phyloP scores from a whole-genome alignment of 1,284 basidiomycete genomes.

The Malassezia obtusa region DNA sequence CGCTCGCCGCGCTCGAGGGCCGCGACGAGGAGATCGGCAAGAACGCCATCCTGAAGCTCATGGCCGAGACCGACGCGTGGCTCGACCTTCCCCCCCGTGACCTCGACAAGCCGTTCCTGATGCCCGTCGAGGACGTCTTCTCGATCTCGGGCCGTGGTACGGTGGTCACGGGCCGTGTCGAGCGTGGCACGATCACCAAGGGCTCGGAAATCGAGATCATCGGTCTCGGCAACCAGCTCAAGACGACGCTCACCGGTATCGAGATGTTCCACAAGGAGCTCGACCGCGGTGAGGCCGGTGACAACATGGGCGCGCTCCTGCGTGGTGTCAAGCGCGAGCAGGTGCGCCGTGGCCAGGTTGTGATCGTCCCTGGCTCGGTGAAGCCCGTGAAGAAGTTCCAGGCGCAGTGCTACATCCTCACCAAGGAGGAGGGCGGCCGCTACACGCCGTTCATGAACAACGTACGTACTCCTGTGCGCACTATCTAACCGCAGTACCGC shows the following conservation, averaged over 20 bases:
- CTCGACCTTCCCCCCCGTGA: constrained; percentile 91
- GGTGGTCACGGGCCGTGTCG: constrained; percentile 92
- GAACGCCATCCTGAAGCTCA: constrained; percentile 71
- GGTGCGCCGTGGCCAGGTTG: constrained; percentile 82
- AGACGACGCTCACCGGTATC: constrained; percentile 92
- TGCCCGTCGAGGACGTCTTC: constrained; percentile 94
- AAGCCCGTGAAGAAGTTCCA: constrained; percentile 84
- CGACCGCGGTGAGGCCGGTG: constrained; percentile 92
- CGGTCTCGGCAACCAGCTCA: constrained; percentile 71
- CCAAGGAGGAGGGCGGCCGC: constrained; percentile 95
- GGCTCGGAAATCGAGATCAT: constrained; percentile 89
- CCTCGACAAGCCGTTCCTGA: constrained; percentile 93
- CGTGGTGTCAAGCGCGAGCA: constrained; percentile 97
- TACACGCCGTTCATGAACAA: constrained; percentile 95
- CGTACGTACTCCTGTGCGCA: constrained; percentile 21
- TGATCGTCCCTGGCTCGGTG: constrained; percentile 82
- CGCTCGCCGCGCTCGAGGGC: constrained; percentile 87
- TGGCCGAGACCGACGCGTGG: constrained; percentile 85
- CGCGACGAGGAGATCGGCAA: constrained; percentile 67
- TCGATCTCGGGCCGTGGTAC: constrained; percentile 98
- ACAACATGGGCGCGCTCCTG: constrained; percentile 97
- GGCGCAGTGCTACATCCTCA: constrained; percentile 54
- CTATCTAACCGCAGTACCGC: constrained; percentile 55
- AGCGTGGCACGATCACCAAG: constrained; percentile 86
- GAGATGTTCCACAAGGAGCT: constrained; percentile 99